Conservation (phyloP, 2,329 filamentous ascomycete species). For the Cyclaneusma minus region DNA sequence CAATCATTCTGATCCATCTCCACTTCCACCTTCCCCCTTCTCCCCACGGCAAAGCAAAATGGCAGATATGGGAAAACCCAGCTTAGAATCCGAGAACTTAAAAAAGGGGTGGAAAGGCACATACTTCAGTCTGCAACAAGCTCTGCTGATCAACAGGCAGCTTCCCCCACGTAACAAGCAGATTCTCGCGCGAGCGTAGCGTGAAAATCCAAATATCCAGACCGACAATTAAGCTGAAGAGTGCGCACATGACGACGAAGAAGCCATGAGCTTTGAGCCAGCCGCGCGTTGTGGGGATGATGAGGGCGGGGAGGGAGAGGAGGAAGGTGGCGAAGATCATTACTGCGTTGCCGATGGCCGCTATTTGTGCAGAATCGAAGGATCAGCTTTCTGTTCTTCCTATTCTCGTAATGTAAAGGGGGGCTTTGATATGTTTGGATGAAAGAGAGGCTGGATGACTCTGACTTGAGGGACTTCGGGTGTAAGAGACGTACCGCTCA, state of each 20-base stretch:
- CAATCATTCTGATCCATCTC: no score
- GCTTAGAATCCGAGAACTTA: background rate
- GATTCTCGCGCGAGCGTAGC: conserved; percentile 46
- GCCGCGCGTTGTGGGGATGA: conserved; percentile 46
- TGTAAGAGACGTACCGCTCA: conserved; percentile 28
- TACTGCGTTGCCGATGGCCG: conserved; percentile 56
- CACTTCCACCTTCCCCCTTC: no score
- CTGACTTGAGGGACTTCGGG: conserved; percentile 9
- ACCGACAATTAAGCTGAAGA: conserved; percentile 52
- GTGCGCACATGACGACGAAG: conserved; percentile 40
- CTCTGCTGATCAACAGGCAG: conserved; percentile 44
- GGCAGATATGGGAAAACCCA: background rate
- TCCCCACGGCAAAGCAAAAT: no score
- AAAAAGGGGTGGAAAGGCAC: conserved; percentile 16
- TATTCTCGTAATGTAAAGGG: conserved; percentile 1
- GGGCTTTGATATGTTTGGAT: background rate
- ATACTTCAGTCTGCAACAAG: conserved; percentile 54
- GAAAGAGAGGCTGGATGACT: no score
- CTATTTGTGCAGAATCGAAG: conserved; percentile 23
- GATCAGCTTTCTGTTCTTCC: conserved; percentile 1
- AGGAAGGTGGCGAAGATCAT: conserved; percentile 58
- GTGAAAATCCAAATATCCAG: conserved; percentile 60
- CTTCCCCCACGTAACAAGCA: conserved; percentile 42
- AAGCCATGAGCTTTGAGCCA: conserved; percentile 59
- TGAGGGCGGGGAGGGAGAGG: conserved; percentile 54